Percentiles rank a stretch among this genome's conserved stretches.
These are phyloP conservation scores for Irineochytrium annulatum DNA, from an alignment of 192 early-diverging fungal genomes.

Conservation along the genomic window DNA sequence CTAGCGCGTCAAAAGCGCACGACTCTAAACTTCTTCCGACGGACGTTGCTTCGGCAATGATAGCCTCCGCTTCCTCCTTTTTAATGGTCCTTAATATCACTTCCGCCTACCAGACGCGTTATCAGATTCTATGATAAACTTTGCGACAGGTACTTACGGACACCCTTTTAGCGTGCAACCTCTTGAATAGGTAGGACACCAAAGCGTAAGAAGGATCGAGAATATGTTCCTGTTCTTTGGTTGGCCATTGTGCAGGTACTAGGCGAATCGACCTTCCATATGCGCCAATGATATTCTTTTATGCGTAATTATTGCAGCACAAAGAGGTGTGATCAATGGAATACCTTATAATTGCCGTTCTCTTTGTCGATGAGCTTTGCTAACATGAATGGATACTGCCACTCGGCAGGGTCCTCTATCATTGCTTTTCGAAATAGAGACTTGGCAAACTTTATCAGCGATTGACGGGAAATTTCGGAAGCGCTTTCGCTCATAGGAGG, in stretches of 20 bases:
- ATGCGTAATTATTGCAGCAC: too few species aligned
- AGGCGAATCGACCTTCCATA: constrained; percentile 22
- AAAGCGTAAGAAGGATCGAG: constrained; percentile 60
- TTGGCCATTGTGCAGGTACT: constrained; percentile 31
- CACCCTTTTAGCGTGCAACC: too few species aligned
- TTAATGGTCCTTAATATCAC: constrained; percentile 1
- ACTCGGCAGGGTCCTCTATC: constrained; percentile 18
- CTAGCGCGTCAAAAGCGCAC: constrained; percentile 45
- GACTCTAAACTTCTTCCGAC: constrained; percentile 11
- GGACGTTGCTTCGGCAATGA: not conserved
- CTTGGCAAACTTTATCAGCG: not conserved
- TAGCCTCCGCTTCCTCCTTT: constrained; percentile 7
- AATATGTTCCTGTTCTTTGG: constrained; percentile 54
- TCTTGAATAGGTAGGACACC: constrained; percentile 54
- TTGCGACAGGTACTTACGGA: too few species aligned
- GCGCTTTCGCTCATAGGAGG: not conserved
- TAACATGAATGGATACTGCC: constrained; percentile 33
- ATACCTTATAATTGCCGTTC: constrained; percentile 4
- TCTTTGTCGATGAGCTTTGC: constrained; percentile 24
- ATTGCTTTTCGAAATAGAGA: not conserved
- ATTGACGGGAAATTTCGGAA: not conserved
- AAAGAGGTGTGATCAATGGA: too few species aligned
- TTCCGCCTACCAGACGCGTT: not conserved
- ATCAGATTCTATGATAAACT: not conserved
- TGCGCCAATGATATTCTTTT: not conserved